Conservation (phyloP, 2,329 filamentous ascomycete genomes). For the Laburnicola sp. region DNA sequence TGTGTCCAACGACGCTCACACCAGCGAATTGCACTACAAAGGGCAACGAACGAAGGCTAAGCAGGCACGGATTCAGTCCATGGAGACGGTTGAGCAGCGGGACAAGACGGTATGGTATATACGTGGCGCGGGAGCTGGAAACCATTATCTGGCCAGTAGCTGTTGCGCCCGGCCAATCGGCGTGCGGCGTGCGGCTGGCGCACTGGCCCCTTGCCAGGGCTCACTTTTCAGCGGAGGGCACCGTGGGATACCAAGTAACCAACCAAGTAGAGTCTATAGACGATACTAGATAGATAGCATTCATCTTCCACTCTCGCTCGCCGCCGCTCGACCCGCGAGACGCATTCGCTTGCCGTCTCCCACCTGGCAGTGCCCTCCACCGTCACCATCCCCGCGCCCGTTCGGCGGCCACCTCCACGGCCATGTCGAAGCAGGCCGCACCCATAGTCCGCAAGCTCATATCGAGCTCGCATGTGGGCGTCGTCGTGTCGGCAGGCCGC, state of each 20-base stretch:
- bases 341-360: slow-evolving; percentile 26
- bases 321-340: slow-evolving; percentile 1
- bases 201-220: slow-evolving; percentile 8
- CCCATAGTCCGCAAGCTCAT: slow-evolving; percentile 33
- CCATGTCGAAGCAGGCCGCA: slow-evolving; percentile 20
- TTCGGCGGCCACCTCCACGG: slow-evolving; percentile 14
- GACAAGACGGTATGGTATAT: slow-evolving; percentile 8
- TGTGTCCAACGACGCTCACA: slow-evolving; percentile 25
- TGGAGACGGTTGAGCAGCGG: slow-evolving; percentile 12
- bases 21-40: slow-evolving; percentile 17
- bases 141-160: slow-evolving; percentile 32
- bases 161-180: slow-evolving; percentile 30
- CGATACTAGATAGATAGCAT: too few relatives aligned
- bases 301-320: background rate
- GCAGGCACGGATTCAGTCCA: slow-evolving; percentile 14
- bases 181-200: slow-evolving; percentile 22
- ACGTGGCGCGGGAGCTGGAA: slow-evolving; percentile 18
- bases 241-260: too few relatives aligned
- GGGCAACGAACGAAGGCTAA: slow-evolving; percentile 8
- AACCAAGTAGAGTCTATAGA: too few relatives aligned
- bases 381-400: slow-evolving; percentile 12
- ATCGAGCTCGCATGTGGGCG: slow-evolving; percentile 53
- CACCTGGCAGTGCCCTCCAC: background rate
- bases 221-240: slow-evolving; percentile 27
- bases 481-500: slow-evolving; percentile 76